Conservation (phyloP, 2,329 filamentous ascomycete species). For the Arthrobotrys musiformis region DNA sequence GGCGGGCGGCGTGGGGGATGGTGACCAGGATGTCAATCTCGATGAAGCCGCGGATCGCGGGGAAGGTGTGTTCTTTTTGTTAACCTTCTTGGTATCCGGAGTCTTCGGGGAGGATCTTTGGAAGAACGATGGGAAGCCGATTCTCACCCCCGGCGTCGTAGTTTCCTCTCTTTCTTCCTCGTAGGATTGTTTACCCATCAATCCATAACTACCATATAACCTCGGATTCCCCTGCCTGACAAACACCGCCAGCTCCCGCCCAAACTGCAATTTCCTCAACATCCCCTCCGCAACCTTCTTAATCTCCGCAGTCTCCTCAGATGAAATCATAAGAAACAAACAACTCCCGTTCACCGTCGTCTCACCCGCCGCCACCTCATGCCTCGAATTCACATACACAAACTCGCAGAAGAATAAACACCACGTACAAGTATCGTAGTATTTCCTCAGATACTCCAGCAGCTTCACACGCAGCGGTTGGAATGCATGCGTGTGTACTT, state of each 20-base stretch:
- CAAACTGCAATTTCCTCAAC: not conserved
- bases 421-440: not conserved
- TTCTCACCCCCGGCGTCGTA: not conserved
- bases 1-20: constrained; percentile 10
- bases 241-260: constrained; percentile 32
- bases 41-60: not conserved
- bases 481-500: constrained; percentile 4
- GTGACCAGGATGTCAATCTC: constrained; percentile 5
- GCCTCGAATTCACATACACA: not conserved
- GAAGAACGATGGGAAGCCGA: not conserved
- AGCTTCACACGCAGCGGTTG: not conserved
- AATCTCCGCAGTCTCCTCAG: not conserved
- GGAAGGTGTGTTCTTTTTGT: not conserved
- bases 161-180: not conserved
- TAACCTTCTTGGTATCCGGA: not conserved
- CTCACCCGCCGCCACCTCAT: not conserved
- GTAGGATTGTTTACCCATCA: not conserved
- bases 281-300: constrained; percentile 12
- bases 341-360: constrained; percentile 11
- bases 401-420: constrained; percentile 49
- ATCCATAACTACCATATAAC: constrained; percentile 33
- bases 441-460: not conserved
- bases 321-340: constrained; percentile 32
- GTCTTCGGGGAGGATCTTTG: not conserved
- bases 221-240: constrained; percentile 18